Evolutionary conservation across 1,139 yeast species (phyloP).

Genomic region (Saccharomyces hybrid): DNA sequence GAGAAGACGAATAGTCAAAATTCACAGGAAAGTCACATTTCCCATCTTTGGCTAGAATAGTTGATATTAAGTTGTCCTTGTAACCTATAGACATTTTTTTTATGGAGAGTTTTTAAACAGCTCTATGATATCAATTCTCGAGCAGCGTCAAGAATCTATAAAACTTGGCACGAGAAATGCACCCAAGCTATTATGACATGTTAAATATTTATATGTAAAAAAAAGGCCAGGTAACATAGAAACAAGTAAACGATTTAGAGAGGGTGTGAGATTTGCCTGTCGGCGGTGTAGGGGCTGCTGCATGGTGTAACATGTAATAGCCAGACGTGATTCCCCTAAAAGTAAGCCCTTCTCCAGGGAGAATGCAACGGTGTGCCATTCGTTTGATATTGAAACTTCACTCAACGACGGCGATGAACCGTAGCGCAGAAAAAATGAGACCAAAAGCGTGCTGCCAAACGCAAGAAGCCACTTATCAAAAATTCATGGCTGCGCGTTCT

Average conservation of each 20-base stretch:
- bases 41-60: neutral
- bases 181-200: neutral
- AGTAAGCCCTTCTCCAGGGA: slow-evolving; percentile 3
- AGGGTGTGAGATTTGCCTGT: slow-evolving; percentile 4
- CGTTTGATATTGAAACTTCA: slow-evolving; percentile 3
- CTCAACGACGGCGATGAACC: slow-evolving; percentile 1
- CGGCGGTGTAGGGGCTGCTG: slow-evolving; percentile 7
- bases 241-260: neutral
- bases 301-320: slow-evolving; percentile 1
- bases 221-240: slow-evolving; percentile 3
- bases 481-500: neutral
- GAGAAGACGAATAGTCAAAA: neutral
- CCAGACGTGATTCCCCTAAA: slow-evolving; percentile 2
- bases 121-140: neutral
- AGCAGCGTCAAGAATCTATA: neutral
- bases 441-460: neutral
- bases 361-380: neutral
- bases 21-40: neutral
- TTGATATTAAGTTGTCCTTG: neutral
- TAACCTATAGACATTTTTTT: neutral
- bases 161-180: neutral
- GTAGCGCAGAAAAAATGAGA: neutral
- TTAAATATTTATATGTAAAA: slow-evolving; percentile 8
- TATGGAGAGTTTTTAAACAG: neutral
- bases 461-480: neutral